These are phyloP conservation scores for Talaromyces islandicus DNA, from an alignment of 2,329 filamentous ascomycete species.

Conservation along the genomic window DNA sequence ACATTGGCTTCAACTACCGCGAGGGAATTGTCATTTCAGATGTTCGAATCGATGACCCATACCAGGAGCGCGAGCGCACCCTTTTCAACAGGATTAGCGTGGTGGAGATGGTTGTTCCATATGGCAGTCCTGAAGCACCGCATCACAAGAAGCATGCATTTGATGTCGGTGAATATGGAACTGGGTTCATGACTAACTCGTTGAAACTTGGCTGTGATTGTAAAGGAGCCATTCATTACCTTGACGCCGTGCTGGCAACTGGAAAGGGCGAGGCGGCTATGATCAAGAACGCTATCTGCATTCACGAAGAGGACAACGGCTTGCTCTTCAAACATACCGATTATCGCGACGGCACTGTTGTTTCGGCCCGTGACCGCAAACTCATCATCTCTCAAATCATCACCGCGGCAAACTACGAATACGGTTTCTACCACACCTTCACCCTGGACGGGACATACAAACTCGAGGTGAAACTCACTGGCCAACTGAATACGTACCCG, in stretches of 20 bases:
- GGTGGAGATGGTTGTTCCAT: conserved; percentile 91
- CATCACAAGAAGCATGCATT: conserved; percentile 45
- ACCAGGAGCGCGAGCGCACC: conserved; percentile 46
- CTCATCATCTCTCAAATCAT: conserved; percentile 87
- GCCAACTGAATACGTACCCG: conserved; percentile 85
- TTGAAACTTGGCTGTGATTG: conserved; percentile 51
- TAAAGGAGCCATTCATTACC: conserved; percentile 85
- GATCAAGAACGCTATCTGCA: conserved; percentile 91
- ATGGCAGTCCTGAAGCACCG: conserved; percentile 42
- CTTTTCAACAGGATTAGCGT: conserved; percentile 80
- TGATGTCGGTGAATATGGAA: conserved; percentile 42
- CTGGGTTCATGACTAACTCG: conserved; percentile 44
- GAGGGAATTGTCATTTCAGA: conserved; percentile 88
- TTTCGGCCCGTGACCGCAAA: conserved; percentile 80
- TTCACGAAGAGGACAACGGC: conserved; percentile 87
- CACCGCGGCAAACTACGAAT: conserved; percentile 94
- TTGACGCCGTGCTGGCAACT: conserved; percentile 80
- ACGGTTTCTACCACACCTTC: conserved; percentile 81
- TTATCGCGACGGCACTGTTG: conserved; percentile 80
- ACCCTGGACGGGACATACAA: conserved; percentile 90
- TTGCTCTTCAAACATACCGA: conserved; percentile 96
- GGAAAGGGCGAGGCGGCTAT: conserved; percentile 65
- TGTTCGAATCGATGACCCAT: conserved; percentile 67
- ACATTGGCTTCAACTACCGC: conserved; percentile 90
- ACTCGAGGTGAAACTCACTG: conserved; percentile 84